Percentiles rank a stretch among this genome's conserved stretches.
phyloP scores from a whole-genome alignment of 768 basidiomycete genomes.

The Leccinum olivaceopallidum region DNA sequence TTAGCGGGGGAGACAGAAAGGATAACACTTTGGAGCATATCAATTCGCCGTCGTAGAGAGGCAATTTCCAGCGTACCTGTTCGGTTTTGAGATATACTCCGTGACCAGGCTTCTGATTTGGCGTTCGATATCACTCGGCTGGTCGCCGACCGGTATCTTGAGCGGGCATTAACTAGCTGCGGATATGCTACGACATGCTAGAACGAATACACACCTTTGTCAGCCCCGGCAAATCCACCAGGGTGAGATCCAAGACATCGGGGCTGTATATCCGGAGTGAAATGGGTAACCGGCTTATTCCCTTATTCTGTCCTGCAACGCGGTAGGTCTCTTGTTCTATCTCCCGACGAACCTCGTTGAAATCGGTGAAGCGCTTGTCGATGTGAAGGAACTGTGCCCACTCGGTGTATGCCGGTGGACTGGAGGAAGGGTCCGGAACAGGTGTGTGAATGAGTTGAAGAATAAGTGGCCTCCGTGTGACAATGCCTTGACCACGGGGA shows the following conservation, averaged over 20 bases:
- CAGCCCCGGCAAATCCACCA: slow-evolving; percentile 95
- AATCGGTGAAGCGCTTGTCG: slow-evolving; percentile 97
- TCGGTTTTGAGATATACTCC: slow-evolving; percentile 96
- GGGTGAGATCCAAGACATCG: slow-evolving; percentile 90
- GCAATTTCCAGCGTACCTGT: slow-evolving; percentile 58
- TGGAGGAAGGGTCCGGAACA: slow-evolving; percentile 46
- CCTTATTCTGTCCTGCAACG: slow-evolving; percentile 98
- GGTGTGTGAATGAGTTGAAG: slow-evolving; percentile 96
- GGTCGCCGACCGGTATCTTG: slow-evolving; percentile 94
- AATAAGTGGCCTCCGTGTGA: slow-evolving; percentile 92
- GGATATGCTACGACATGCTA: neutral
- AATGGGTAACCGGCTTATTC: slow-evolving; percentile 94
- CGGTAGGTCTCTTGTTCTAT: slow-evolving; percentile 98
- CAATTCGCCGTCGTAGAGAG: slow-evolving; percentile 1
- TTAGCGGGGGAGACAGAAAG: slow-evolving; percentile 97
- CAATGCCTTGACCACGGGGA: slow-evolving; percentile 89
- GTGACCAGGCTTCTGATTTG: slow-evolving; percentile 94
- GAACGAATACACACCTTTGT: slow-evolving; percentile 74
- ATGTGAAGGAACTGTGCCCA: slow-evolving; percentile 98
- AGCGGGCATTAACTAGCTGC: slow-evolving; percentile 1
- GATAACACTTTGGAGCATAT: slow-evolving; percentile 66
- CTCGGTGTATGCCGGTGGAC: slow-evolving; percentile 60
- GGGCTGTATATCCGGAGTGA: slow-evolving; percentile 95
- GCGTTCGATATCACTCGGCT: slow-evolving; percentile 96
- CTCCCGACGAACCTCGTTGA: slow-evolving; percentile 89